A percentile compares a stretch with the other conserved stretches of the same genome.
Conservation (phyloP, 768 basidiomycete genomes). For the Hydnum rufescens region DNA sequence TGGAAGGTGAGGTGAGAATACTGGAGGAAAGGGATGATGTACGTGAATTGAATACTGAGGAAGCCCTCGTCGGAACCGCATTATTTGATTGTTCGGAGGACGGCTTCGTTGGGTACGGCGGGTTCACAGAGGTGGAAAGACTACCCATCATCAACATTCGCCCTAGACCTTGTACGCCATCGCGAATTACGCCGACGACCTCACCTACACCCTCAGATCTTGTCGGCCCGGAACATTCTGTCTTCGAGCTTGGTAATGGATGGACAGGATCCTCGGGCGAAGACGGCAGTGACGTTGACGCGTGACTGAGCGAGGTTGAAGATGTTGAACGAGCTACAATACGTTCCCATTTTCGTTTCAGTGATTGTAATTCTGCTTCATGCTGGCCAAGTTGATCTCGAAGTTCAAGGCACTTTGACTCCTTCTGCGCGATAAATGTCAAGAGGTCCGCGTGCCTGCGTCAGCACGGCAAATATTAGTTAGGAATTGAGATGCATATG, state of each 20-base stretch:
- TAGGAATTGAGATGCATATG: too few relatives aligned
- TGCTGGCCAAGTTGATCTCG: conserved; percentile 52
- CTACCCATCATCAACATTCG: conserved; percentile 3
- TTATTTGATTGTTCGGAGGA: too few relatives aligned
- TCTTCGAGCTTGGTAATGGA: not conserved
- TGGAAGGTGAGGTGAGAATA: not conserved
- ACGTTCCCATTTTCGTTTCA: conserved; percentile 71
- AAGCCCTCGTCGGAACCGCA: too few relatives aligned
- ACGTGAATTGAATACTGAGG: not conserved
- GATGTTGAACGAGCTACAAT: conserved; percentile 26
- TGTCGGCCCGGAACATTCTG: not conserved
- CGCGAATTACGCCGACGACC: conserved; percentile 3
- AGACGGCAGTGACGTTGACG: not conserved
- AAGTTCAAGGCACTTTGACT: conserved; percentile 63
- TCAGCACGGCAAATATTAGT: too few relatives aligned
- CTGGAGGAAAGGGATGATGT: conserved; percentile 5
- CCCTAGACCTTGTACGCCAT: conserved; percentile 3
- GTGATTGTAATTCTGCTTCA: conserved; percentile 49
- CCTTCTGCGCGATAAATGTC: conserved; percentile 74
- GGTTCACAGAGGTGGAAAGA: not conserved
- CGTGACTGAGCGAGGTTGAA: too few relatives aligned
- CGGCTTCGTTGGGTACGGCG: not conserved
- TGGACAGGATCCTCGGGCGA: not conserved
- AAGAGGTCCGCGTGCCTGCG: conserved; percentile 61
- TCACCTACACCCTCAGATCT: not conserved